Evolutionary conservation across 148 eudicot species (phyloP), one percentile per base, ranked within the genome.

Genomic region (Camellia sinensis): DNA sequence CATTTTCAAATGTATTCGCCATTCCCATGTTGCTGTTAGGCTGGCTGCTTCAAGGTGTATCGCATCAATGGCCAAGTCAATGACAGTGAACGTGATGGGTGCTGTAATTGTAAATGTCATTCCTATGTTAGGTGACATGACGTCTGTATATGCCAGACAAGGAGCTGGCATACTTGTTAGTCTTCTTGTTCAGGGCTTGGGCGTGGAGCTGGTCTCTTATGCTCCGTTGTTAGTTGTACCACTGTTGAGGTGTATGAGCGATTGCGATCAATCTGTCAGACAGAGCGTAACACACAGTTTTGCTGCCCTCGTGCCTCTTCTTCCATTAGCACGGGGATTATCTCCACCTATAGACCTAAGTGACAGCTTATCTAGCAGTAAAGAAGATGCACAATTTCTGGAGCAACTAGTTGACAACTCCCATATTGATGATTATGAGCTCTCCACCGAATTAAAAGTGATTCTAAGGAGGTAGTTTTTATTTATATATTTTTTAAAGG

Each of bases 331-430:
- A 4, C 91, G 99, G 17, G 98, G 98, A 22, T 80, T 97, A 52
- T 79, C 97, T 73, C 92, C 89, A 10, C 99, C 99, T 60, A 87
- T 78, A 81, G 97, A 93, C 21, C 72, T 97, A 75, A 91, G 87
- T 80, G 92, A 91, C 45, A 80, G 84, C 82, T 83, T 92, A n/a
- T 85, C 87, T 44, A 90, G 89, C 83, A 93, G 89, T 83, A 88
- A 90, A 79, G 98, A 94, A 76, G 99, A 97, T 77, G 93, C 95
- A 46, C 84, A 83, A 64, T 97, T 97, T 80, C 87, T 97, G 87
- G 99, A 97, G 90, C 99, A 97, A 76, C 90, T 97, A 6, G 92
- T 97, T 85, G 99, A 97, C 84, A 97, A 92, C 83, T 97, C 99
- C 40, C 92, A 92, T 74, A 97, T 97, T 41, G 98, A 97, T 81